A percentile compares a stretch with the other conserved stretches of the same genome.
Conservation (phyloP, 164 flowering plant species). For the Piper betle region DNA sequence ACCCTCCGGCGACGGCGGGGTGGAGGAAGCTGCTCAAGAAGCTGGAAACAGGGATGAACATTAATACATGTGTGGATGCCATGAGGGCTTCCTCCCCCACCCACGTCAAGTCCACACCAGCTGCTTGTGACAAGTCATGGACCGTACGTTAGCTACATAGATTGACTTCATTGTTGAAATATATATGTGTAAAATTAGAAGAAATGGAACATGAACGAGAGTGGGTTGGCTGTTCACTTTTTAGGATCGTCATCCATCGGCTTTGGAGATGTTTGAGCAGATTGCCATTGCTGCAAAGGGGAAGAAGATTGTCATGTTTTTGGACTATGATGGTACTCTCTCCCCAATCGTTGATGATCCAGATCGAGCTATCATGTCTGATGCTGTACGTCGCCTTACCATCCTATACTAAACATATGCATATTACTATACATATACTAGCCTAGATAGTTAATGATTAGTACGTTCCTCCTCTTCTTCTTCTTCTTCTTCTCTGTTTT, state of each 20-base stretch:
- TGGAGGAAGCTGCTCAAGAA: constrained; percentile 24
- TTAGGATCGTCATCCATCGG: constrained; percentile 68
- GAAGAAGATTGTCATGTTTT: constrained; percentile 72
- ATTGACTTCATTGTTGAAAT: no score
- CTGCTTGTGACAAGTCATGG: constrained; percentile 21
- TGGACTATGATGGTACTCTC: constrained; percentile 88
- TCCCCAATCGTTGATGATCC: constrained; percentile 87
- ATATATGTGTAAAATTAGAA: no score
- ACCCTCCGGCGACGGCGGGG: constrained; percentile 17
- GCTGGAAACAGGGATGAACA: constrained; percentile 32
- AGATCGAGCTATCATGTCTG: constrained; percentile 78
- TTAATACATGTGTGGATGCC: constrained; percentile 53
- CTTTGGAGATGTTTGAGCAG: constrained; percentile 58
- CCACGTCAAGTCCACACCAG: constrained; percentile 29
- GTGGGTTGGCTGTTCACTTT: not conserved
- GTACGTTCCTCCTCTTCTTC: not conserved
- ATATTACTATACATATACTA: no score
- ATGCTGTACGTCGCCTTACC: constrained; percentile 16
- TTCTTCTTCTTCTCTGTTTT: not conserved
- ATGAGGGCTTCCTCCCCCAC: constrained; percentile 89
- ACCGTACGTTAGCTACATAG: constrained; percentile 12
- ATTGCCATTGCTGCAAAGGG: constrained; percentile 55
- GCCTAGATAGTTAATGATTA: not conserved
- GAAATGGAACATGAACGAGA: not conserved
- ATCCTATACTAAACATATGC: no score